Evolutionary conservation across 108 stramenopile genomes (phyloP).

Genomic region (Nannochloropsis granulata): DNA sequence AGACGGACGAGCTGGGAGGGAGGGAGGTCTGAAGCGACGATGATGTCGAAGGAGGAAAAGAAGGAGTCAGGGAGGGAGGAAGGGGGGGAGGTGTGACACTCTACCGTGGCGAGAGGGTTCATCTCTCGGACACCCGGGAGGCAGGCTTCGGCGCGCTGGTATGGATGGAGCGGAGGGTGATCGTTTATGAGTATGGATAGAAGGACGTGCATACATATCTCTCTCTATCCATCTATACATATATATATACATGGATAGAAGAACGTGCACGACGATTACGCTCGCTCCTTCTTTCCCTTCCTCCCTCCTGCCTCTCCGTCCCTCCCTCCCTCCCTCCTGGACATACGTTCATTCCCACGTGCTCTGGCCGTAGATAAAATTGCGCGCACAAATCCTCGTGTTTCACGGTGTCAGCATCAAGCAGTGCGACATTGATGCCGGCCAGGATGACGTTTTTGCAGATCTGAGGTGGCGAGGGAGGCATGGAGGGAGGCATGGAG

Average conservation of each 20-base stretch:
- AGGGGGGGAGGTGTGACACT: conserved; percentile 44
- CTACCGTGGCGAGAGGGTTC: conserved; percentile 62
- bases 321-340: background rate
- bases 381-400: conserved; percentile 32
- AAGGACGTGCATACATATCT: conserved; percentile 41
- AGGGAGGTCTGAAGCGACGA: background rate
- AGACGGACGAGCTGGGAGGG: background rate
- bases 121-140: conserved; percentile 62
- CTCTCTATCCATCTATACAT: no score
- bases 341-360: conserved; percentile 36
- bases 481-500: background rate
- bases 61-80: conserved; percentile 43
- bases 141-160: conserved; percentile 30
- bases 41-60: conserved; percentile 55
- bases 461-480: conserved; percentile 43
- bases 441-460: conserved; percentile 83
- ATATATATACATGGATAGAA: no score
- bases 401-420: conserved; percentile 37
- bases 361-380: conserved; percentile 31
- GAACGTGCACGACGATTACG: conserved; percentile 33
- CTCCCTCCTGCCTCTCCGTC: conserved; percentile 15
- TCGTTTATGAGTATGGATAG: background rate
- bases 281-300: background rate
- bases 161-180: background rate
- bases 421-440: conserved; percentile 61